Evolutionary conservation across 164 flowering plant species (phyloP), one percentile per base, ranked within the genome.

Genomic region (Magnolia sinica): DNA sequence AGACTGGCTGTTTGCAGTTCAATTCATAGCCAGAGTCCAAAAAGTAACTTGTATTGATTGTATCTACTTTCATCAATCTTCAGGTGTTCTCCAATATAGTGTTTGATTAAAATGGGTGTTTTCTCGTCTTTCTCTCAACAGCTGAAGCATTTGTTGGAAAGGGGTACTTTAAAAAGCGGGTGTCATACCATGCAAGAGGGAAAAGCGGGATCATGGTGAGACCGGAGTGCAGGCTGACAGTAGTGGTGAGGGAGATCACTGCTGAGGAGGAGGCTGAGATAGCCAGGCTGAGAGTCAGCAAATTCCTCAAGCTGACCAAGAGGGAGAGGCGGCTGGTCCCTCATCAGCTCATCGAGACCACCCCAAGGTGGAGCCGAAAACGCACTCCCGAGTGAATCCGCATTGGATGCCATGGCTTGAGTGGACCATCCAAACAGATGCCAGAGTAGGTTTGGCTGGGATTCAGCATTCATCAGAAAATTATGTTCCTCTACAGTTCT

Each of bases 71-170:
- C 45, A 37, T 37, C 45, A 37, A 37, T 37, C 45, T 37, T 37
- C 45, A 4, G 45, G 45, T 37, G 4, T 37, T 37, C 45, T 37
- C 45, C 6, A 37, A 5, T 37, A 37, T 37, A 37, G 45, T 37
- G 45, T 37, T 37, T 37, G 45, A 37, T 37, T 37, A 37, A 37
- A 37, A 37, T 37, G 45, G 45, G 45, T 37, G 45, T 37, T 0
- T 37, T 37, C 45, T 37, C 7, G 45, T 55, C 1, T 29, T 74
- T 10, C 73, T 75, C 61, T 55, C 14, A 29, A 70, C 87, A 96
- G 99, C 97, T 67, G 98, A 96, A 83, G 98, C 98, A 71, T 92
- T 86, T 84, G 90, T 94, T n/a, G 98, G 98, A 2, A 96, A 96
- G 78, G 98, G 97, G 8, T 81, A 80, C 58, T 94, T 78, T 63